phyloP scores from a whole-genome alignment of 306 rosid species.

The Prunus salicina region DNA sequence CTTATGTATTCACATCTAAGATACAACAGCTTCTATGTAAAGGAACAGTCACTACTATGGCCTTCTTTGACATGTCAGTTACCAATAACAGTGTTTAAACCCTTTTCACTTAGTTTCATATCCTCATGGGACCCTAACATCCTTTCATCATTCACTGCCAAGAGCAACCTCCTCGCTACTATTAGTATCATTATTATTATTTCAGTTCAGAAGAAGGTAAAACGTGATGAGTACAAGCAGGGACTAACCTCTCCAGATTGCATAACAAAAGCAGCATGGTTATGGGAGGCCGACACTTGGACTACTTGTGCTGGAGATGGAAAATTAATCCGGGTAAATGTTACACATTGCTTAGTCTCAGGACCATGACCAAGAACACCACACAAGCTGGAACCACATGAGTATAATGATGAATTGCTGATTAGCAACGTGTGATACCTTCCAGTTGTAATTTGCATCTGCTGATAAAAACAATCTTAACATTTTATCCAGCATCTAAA shows the following conservation, averaged over 20 bases:
- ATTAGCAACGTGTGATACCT: conserved; percentile 80
- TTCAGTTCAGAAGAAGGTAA: neutral
- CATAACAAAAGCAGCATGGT: conserved; percentile 83
- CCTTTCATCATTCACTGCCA: neutral
- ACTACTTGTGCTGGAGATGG: conserved; percentile 57
- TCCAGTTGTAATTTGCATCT: conserved; percentile 93
- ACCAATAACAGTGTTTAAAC: neutral
- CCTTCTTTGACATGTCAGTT: neutral
- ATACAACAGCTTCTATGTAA: neutral
- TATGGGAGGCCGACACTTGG: conserved; percentile 86
- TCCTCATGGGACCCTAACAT: neutral
- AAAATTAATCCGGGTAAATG: conserved; percentile 61
- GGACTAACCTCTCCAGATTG: conserved; percentile 82
- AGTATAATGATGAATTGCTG: conserved; percentile 71
- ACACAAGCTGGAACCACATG: conserved; percentile 84
- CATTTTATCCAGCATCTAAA: neutral
- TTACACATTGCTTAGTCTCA: conserved; percentile 71
- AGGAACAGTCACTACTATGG: neutral
- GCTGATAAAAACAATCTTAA: conserved; percentile 32
- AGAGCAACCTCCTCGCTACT: neutral
- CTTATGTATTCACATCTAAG: neutral
- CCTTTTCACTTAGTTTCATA: neutral
- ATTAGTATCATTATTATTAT: neutral
- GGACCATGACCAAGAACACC: conserved; percentile 95
- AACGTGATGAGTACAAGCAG: conserved; percentile 5